phyloP scores from a whole-genome alignment of 805 yeast species.

The Metschnikowia proteae region DNA sequence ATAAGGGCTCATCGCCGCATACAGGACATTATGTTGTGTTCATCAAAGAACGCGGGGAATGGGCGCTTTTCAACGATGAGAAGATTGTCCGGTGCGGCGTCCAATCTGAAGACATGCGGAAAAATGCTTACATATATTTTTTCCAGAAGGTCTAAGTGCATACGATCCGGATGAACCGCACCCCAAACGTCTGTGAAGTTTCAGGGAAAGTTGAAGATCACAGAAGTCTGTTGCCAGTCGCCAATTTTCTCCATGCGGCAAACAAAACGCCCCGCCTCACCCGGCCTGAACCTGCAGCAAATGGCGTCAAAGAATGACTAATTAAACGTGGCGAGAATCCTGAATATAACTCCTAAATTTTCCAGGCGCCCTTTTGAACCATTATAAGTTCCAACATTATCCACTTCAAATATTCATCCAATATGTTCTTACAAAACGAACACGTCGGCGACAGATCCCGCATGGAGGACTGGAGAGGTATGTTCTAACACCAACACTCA shows the following conservation, averaged over 20 bases:
- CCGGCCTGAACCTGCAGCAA: background rate
- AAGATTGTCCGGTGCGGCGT: conserved; percentile 64
- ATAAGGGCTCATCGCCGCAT: conserved; percentile 84
- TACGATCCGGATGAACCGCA: no score
- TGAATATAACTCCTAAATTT: conserved; percentile 3
- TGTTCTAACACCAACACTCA: conserved; percentile 17
- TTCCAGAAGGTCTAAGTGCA: conserved; percentile 21
- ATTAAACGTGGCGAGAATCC: background rate
- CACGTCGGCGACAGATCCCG: conserved; percentile 80
- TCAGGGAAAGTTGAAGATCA: no score
- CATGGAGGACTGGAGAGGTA: conserved; percentile 51
- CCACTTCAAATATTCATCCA: conserved; percentile 10
- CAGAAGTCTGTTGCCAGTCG: no score
- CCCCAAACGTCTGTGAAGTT: no score
- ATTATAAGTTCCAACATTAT: background rate
- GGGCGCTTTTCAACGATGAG: conserved; percentile 88
- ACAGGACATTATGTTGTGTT: conserved; percentile 92
- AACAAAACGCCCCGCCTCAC: background rate
- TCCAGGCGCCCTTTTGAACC: background rate
- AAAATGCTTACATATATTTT: conserved; percentile 48
- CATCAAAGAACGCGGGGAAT: conserved; percentile 46
- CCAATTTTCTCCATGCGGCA: no score
- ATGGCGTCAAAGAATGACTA: background rate
- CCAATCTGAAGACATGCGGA: conserved; percentile 41
- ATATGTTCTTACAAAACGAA: conserved; percentile 82